A percentile compares a stretch with the other conserved stretches of the same genome.
Evolutionary conservation across 805 yeast genomes (phyloP).

Genomic region (Pichia exigua): DNA sequence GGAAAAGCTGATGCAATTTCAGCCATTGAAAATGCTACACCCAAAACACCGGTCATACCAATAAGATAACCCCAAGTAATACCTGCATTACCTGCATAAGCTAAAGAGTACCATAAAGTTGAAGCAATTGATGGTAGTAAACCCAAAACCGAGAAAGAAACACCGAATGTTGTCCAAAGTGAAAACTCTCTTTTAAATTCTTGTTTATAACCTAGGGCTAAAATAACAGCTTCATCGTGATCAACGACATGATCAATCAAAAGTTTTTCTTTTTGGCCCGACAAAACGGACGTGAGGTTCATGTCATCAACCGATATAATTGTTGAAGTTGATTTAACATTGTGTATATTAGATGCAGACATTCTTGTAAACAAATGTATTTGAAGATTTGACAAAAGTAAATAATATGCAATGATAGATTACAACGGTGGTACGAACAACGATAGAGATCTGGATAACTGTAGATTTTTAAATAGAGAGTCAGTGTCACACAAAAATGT

Average conservation of each 20-base stretch:
- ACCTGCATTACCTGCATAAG: constrained; percentile 57
- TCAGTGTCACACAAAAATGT: no score
- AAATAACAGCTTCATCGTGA: constrained; percentile 44
- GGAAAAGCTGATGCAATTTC: constrained; percentile 62
- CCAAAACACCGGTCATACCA: constrained; percentile 46
- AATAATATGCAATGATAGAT: no score
- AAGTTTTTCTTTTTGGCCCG: constrained; percentile 19
- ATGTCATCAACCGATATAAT: constrained; percentile 22
- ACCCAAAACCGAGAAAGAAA: constrained; percentile 58
- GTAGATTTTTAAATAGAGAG: not conserved
- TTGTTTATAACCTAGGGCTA: constrained; percentile 56
- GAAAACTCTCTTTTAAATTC: constrained; percentile 59
- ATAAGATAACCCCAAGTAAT: constrained; percentile 56
- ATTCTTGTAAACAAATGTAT: not conserved
- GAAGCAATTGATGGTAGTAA: constrained; percentile 62
- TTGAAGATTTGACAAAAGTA: no score
- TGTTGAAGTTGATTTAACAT: constrained; percentile 16
- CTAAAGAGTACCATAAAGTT: constrained; percentile 51
- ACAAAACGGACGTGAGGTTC: constrained; percentile 18
- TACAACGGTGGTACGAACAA: no score
- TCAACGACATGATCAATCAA: constrained; percentile 41
- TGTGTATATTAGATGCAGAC: not conserved
- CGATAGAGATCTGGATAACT: not conserved
- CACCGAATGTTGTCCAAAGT: constrained; percentile 49
- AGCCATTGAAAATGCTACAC: constrained; percentile 56